These are phyloP conservation scores for Phytophthora boehmeriae DNA, from an alignment of 352 stramenopile species.

Conservation along the genomic window DNA sequence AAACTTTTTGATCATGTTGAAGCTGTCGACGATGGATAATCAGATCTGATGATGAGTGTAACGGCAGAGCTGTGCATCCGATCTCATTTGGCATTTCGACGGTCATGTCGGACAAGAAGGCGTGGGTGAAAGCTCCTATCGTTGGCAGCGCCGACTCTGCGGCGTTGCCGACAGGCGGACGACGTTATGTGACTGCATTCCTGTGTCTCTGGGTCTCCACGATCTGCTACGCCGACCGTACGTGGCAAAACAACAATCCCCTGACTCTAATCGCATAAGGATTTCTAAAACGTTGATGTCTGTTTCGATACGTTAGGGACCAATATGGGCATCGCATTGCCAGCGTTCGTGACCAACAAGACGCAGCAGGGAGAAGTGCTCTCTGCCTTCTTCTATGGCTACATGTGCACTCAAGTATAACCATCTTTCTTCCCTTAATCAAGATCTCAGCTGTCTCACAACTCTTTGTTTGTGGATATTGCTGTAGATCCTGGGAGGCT, in stretches of 20 bases:
- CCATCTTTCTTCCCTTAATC: background rate
- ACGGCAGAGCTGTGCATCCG: constrained; percentile 12
- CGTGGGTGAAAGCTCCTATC: constrained; percentile 23
- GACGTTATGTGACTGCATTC: constrained; percentile 75
- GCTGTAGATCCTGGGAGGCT: constrained; percentile 78
- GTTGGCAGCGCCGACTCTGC: constrained; percentile 9
- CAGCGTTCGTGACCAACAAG: constrained; percentile 76
- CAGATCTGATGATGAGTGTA: constrained; percentile 28
- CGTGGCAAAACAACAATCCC: background rate
- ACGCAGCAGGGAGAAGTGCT: constrained; percentile 82
- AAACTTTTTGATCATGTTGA: background rate
- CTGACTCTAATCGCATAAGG: no score
- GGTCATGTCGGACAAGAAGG: constrained; percentile 16
- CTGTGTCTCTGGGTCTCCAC: constrained; percentile 79
- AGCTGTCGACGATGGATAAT: background rate
- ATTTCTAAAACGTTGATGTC: background rate
- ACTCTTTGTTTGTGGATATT: constrained; percentile 4
- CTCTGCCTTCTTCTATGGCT: constrained; percentile 89
- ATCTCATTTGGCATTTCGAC: constrained; percentile 24
- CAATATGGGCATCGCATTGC: constrained; percentile 88
- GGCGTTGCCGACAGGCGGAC: constrained; percentile 35
- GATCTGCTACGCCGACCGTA: constrained; percentile 18
- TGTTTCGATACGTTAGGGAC: constrained; percentile 46
- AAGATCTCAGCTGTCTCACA: background rate
- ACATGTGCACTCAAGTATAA: constrained; percentile 82